phyloP scores from a whole-genome alignment of 2,329 filamentous ascomycete species.

The Beauveria sp. region DNA sequence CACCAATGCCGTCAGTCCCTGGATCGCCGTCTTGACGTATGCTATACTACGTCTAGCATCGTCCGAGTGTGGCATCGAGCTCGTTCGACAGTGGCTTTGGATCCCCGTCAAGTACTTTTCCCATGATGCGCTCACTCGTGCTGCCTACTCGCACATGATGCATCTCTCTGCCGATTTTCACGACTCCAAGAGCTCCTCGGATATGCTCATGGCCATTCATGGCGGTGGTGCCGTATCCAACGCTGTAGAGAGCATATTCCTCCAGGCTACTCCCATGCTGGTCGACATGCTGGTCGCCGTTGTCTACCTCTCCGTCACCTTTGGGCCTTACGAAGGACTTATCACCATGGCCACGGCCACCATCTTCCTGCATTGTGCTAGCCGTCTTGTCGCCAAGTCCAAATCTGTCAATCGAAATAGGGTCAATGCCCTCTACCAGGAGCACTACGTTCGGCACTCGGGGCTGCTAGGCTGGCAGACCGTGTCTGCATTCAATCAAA shows the following conservation, averaged over 20 bases:
- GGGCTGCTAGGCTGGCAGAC: constrained; percentile 54
- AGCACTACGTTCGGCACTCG: constrained; percentile 46
- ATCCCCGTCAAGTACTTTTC: constrained; percentile 51
- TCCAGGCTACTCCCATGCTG: constrained; percentile 51
- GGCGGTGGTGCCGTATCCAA: constrained; percentile 46
- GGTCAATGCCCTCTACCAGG: constrained; percentile 45
- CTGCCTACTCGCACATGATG: constrained; percentile 52
- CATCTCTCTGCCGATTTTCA: constrained; percentile 55
- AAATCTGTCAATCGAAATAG: constrained; percentile 42
- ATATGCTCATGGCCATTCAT: constrained; percentile 49
- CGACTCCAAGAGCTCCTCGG: constrained; percentile 51
- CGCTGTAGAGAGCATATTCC: constrained; percentile 50
- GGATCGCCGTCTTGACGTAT: constrained; percentile 45
- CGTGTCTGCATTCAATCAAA: constrained; percentile 52
- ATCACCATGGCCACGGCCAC: constrained; percentile 52
- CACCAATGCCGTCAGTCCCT: constrained; percentile 38
- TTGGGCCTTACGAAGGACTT: constrained; percentile 54
- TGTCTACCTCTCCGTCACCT: constrained; percentile 49
- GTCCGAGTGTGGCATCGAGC: constrained; percentile 46
- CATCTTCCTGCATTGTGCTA: constrained; percentile 47
- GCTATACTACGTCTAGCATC: constrained; percentile 42
- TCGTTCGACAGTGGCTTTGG: constrained; percentile 49
- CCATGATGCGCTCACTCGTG: constrained; percentile 43
- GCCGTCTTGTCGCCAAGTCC: constrained; percentile 42
- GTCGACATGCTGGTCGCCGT: constrained; percentile 53